Percentiles rank a stretch among this genome's conserved stretches.
phyloP scores from a whole-genome alignment of 768 basidiomycete genomes.

The Ramaria sp. region DNA sequence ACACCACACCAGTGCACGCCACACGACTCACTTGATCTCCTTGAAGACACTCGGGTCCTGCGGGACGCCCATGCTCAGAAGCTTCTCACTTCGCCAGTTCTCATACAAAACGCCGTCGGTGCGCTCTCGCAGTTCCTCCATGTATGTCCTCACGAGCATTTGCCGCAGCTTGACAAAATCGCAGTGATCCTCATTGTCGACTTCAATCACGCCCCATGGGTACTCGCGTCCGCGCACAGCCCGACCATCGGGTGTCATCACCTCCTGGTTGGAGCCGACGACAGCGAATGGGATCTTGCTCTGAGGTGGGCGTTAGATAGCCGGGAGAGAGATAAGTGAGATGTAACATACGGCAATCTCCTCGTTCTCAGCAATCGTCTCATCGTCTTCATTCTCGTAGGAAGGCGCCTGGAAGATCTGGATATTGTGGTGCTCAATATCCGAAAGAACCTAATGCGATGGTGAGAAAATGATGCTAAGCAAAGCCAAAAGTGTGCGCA shows the following conservation, averaged over 20 bases:
- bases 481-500: conserved; percentile 24
- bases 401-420: conserved; percentile 97
- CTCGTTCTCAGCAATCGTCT: conserved; percentile 93
- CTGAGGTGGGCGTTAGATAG: conserved; percentile 14
- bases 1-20: background rate
- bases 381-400: conserved; percentile 98
- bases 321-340: background rate
- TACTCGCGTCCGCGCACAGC: conserved; percentile 91
- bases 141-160: conserved; percentile 98
- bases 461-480: conserved; percentile 1
- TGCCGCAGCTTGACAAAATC: conserved; percentile 99
- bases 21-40: conserved; percentile 83
- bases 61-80: conserved; percentile 93
- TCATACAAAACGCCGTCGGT: conserved; percentile 95
- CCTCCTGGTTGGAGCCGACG: conserved; percentile 83
- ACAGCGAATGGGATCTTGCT: conserved; percentile 99
- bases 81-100: conserved; percentile 95
- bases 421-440: conserved; percentile 92
- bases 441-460: conserved; percentile 63
- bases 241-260: conserved; percentile 78
- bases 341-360: conserved; percentile 54
- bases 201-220: conserved; percentile 98
- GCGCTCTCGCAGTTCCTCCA: conserved; percentile 98
- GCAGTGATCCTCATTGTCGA: conserved; percentile 98
- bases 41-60: conserved; percentile 98